These are phyloP conservation scores for Ceratobasidium papillatum DNA, from an alignment of 1,284 basidiomycete genomes.

Conservation along the genomic window DNA sequence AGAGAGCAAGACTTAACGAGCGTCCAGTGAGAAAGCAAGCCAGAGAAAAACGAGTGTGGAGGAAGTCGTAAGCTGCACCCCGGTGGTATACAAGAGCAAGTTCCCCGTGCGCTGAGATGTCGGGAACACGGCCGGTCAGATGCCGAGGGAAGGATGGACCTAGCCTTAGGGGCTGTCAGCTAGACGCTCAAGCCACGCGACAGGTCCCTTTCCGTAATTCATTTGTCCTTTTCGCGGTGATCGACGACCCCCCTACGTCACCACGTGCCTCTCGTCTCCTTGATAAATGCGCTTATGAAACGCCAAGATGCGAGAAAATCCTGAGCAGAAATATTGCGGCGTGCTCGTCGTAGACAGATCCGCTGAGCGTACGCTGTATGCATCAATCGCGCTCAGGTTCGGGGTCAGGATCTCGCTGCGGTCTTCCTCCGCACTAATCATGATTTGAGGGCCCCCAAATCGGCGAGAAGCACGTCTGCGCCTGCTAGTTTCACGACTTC, in stretches of 20 bases:
- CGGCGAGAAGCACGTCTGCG: neutral
- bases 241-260: neutral
- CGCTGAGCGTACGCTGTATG: neutral
- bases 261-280: neutral
- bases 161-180: constrained; percentile 23
- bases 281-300: neutral
- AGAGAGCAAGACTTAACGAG: constrained; percentile 16
- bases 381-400: constrained; percentile 2
- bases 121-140: neutral
- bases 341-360: neutral
- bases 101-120: neutral
- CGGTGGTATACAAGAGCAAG: constrained; percentile 11
- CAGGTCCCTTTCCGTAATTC: neutral
- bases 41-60: constrained; percentile 3
- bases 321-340: neutral
- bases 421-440: neutral
- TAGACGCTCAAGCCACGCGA: constrained; percentile 25
- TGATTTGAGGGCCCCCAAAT: no score
- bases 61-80: neutral
- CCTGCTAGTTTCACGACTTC: neutral
- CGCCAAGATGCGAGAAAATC: neutral
- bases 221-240: neutral
- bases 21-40: neutral
- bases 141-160: neutral
- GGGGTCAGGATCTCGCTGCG: neutral